Evolutionary conservation across 2,329 filamentous ascomycete species (phyloP), one percentile per base, ranked within the genome.

Genomic region (Furcasterigmium sp.): DNA sequence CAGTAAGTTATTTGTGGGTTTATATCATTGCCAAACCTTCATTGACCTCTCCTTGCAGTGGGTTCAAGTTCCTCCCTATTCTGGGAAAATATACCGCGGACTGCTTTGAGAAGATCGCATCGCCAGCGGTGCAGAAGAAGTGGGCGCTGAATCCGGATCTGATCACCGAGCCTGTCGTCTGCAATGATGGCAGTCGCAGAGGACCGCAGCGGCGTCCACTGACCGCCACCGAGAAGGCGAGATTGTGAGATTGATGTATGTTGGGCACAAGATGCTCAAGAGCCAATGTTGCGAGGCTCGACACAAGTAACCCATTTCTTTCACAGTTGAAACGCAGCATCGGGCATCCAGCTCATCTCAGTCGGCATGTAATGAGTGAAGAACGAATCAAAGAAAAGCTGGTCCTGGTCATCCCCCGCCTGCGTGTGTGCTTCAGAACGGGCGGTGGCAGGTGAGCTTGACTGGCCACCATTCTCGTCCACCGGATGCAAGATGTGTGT

Each of bases 21-120:
- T 14, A 20, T 21, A 15, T 15, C 25, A 17, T 2, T 2, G 11
- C 11, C 14, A n/a, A n/a, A 8, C 14, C 28, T 5, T 7, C 17
- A 15, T 54, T 38, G 15, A 29, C 38, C 3, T 14, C 2, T 5
- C 8, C 8, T 17, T n/a, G n/a, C n/a, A 57, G 55, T 44, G 55
- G 43, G 5, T 57, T 57, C 49, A 57, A 57, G 20, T 57, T 57
- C 19, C 39, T 57, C 1, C 54, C 55, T 5, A 50, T 57, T 2
- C 45, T 57, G 19, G 55, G 55, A 5, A 40, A 49, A 48, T 43
- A 58, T 49, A 42, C 61, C 14, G 54, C 51, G 1, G 59, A 63
- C 15, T 62, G 59, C 6, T 59, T 58, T 4, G 59, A 63, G 36
- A 52, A 56, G 8, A 61, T 56, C 15, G 59, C 58, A 5, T 17